Evolutionary conservation across 306 rosid genomes (phyloP).

Genomic region (Trichosanthes truncata): DNA sequence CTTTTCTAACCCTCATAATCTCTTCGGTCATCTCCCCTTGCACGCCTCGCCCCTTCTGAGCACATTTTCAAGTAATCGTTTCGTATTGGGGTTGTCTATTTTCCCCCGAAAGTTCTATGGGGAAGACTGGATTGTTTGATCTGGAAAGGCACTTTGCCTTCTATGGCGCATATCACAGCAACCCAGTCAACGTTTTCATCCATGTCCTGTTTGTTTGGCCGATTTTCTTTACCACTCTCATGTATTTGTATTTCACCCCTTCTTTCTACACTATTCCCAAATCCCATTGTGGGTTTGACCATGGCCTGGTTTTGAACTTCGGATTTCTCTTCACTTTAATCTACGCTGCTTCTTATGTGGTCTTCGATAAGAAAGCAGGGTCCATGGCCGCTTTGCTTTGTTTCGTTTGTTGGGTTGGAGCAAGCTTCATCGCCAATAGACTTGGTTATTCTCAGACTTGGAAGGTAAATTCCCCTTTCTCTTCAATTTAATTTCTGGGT

Average conservation of each 20-base stretch:
- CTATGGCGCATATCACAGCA: slow-evolving; percentile 83
- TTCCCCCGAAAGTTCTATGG: slow-evolving; percentile 24
- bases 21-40: background rate
- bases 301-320: slow-evolving; percentile 33
- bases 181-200: slow-evolving; percentile 47
- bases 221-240: slow-evolving; percentile 41
- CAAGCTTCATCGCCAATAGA: slow-evolving; percentile 37
- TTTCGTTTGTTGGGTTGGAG: slow-evolving; percentile 46
- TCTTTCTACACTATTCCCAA: slow-evolving; percentile 22
- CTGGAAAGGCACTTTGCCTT: slow-evolving; percentile 81
- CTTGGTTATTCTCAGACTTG: slow-evolving; percentile 51
- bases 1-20: background rate
- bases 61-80: background rate
- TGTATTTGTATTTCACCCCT: slow-evolving; percentile 57
- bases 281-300: slow-evolving; percentile 22
- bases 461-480: slow-evolving; percentile 39
- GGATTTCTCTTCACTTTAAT: slow-evolving; percentile 47
- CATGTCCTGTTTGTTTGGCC: slow-evolving; percentile 82
- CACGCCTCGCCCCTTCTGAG: background rate
- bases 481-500: background rate
- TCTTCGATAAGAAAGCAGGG: slow-evolving; percentile 61
- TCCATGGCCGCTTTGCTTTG: slow-evolving; percentile 57
- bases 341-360: slow-evolving; percentile 42
- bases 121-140: slow-evolving; percentile 36
- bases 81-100: background rate